A percentile compares a stretch with the other conserved stretches of the same genome.
phyloP scores from a whole-genome alignment of 257 asterid species.

The Fraxinus americana region DNA sequence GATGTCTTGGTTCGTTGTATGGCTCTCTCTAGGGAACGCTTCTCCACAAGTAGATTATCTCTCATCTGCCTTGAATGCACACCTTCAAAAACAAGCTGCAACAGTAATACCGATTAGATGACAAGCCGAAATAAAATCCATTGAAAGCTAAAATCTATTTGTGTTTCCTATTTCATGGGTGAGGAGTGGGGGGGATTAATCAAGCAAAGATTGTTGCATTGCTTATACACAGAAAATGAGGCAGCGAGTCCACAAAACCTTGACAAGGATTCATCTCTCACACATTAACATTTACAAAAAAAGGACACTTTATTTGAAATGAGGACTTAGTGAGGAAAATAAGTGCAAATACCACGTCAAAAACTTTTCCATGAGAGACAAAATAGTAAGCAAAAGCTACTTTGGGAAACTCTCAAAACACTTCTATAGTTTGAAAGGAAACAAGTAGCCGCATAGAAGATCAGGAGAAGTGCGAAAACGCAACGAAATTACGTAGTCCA shows the following conservation, averaged over 20 bases:
- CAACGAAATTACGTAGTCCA: background rate
- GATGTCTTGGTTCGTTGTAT: constrained; percentile 65
- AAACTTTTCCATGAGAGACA: background rate
- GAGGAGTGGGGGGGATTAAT: background rate
- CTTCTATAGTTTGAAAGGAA: too few species aligned
- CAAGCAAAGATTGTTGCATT: background rate
- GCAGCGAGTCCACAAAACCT: background rate
- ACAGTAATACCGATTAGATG: constrained; percentile 22
- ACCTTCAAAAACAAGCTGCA: constrained; percentile 94
- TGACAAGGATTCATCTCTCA: background rate
- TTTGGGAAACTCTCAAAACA: background rate
- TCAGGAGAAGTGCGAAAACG: background rate
- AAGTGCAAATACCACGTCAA: background rate
- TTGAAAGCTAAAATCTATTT: background rate
- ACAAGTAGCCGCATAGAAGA: background rate
- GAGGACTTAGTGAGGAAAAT: background rate
- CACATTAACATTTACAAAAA: background rate
- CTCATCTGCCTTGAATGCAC: constrained; percentile 67
- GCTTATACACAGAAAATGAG: background rate
- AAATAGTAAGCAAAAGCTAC: background rate
- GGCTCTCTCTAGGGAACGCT: constrained; percentile 56
- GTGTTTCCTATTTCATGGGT: background rate
- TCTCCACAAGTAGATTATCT: constrained; percentile 65
- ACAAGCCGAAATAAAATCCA: constrained; percentile 19
- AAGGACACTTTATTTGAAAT: background rate